Percentiles rank a stretch among this genome's conserved stretches.
Conservation (phyloP, 2,329 filamentous ascomycete genomes). For the Talaromyces sp. region DNA sequence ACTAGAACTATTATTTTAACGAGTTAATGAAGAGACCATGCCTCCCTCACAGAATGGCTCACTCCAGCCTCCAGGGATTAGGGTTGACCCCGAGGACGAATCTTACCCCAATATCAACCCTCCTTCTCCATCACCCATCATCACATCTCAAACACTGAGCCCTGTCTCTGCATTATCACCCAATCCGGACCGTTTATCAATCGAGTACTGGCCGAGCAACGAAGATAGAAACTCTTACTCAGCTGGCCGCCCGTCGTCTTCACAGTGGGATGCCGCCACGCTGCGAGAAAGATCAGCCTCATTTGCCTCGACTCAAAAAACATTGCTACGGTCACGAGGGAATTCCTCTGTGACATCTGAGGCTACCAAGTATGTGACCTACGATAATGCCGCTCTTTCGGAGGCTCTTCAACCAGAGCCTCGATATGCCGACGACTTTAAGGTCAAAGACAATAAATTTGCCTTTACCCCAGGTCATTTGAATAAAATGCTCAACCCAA, state of each 20-base stretch:
- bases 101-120: not conserved
- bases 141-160: not conserved
- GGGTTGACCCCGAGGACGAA: not conserved
- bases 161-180: not conserved
- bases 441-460: conserved; percentile 74
- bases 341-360: conserved; percentile 25
- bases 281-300: not conserved
- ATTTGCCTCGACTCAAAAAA: conserved; percentile 19
- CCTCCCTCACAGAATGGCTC: not conserved
- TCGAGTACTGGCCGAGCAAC: not conserved
- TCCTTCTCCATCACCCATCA: not conserved
- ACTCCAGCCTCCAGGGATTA: not conserved
- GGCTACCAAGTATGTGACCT: conserved; percentile 18
- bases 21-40: not conserved
- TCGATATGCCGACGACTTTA: conserved; percentile 71
- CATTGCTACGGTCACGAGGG: conserved; percentile 29
- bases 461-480: conserved; percentile 68
- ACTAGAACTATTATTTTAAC: not conserved
- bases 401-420: conserved; percentile 71
- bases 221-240: not conserved
- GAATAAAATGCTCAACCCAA: conserved; percentile 84
- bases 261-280: conserved; percentile 1
- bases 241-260: not conserved
- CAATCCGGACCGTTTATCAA: not conserved
- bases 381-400: conserved; percentile 34